Base-by-base conservation (phyloP, 2,329 filamentous ascomycete species). In the Exophiala phaeomuriformis region DNA sequence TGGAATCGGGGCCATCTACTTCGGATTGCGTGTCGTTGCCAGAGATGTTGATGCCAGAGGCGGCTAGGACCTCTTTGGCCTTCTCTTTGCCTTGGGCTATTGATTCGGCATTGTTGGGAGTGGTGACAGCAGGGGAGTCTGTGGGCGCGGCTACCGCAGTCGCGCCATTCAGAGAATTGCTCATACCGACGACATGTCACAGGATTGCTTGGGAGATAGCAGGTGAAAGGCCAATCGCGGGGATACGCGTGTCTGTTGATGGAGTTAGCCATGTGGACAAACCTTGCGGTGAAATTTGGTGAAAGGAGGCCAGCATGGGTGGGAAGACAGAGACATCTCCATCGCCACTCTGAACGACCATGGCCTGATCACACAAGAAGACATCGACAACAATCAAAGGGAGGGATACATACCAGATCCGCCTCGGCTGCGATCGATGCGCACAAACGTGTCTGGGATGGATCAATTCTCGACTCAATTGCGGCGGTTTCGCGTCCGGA, bases 41-140 rank as follows among this genome's bases (percentile, higher is more conserved):
- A 35, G 65, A 43, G 39, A 66, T 30, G 28, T 67, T 56, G 39
- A 68, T 64, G 7, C 68, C 70, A n/a, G 78, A 77, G 28, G 77
- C 76, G 37, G 75, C 77, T 64, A 82, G 72, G 49, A 80, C 72
- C 37, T 79, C 77, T 67, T 79, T 81, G 45, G 79, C 79, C 65
- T 77, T 79, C 64, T 81, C 76, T 63, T 83, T 83, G 50, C 77
- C 77, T 66, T 81, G 78, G 50, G 74, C 72, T 52, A 82, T 80
- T 50, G 71, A 66, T 67, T 77, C 73, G 32, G 47, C 51, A 44
- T 50, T 52, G 53, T 32, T 52, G 46, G 54, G 28, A 35, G 51
- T 35, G 36, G 47, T 19, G 35, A 46, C 32, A 27, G 57, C 35
- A 19, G 57, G 32, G 27, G 57, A 40, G 37, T 57, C 54, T 37